A percentile compares a stretch with the other conserved stretches of the same genome.
phyloP scores from a whole-genome alignment of 257 asterid genomes.

The Gentiana dahurica region DNA sequence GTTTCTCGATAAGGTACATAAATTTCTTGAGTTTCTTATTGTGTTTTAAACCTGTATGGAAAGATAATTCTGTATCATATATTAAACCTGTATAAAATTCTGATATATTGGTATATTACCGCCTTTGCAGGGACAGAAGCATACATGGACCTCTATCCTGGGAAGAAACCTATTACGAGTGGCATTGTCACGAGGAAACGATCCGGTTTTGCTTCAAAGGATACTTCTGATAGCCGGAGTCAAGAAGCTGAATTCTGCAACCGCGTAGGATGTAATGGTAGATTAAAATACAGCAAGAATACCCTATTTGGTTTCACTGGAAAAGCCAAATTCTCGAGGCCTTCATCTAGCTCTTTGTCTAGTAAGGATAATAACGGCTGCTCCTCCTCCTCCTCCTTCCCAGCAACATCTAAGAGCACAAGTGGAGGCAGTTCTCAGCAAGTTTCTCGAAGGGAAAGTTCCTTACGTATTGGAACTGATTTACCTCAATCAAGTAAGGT shows the following conservation, averaged over 20 bases:
- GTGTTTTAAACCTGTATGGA: too few relatives aligned
- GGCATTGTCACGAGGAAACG: constrained; percentile 30
- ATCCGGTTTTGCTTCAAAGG: constrained; percentile 18
- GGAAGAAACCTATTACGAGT: constrained; percentile 31
- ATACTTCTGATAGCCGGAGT: constrained; percentile 21
- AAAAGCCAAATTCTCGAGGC: constrained; percentile 33
- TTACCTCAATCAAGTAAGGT: constrained; percentile 26
- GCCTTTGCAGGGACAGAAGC: background rate
- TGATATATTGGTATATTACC: too few relatives aligned
- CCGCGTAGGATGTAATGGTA: constrained; percentile 76
- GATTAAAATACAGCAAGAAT: constrained; percentile 37
- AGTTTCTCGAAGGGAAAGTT: constrained; percentile 24
- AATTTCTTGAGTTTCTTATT: too few relatives aligned
- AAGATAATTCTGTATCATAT: too few relatives aligned
- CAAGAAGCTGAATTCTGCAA: constrained; percentile 54
- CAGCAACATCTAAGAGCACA: constrained; percentile 18
- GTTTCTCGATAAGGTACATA: too few relatives aligned
- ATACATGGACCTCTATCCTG: constrained; percentile 33
- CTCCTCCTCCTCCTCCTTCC: constrained; percentile 11
- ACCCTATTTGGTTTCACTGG: constrained; percentile 25
- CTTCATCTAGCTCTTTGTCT: constrained; percentile 27
- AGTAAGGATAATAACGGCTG: constrained; percentile 28
- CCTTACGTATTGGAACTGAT: constrained; percentile 23
- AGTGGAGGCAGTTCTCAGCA: constrained; percentile 2
- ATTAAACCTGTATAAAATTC: too few relatives aligned